Percentiles rank a stretch among this genome's conserved stretches.
Evolutionary conservation across 352 stramenopile species (phyloP).

Genomic region (Peronospora tabacina): DNA sequence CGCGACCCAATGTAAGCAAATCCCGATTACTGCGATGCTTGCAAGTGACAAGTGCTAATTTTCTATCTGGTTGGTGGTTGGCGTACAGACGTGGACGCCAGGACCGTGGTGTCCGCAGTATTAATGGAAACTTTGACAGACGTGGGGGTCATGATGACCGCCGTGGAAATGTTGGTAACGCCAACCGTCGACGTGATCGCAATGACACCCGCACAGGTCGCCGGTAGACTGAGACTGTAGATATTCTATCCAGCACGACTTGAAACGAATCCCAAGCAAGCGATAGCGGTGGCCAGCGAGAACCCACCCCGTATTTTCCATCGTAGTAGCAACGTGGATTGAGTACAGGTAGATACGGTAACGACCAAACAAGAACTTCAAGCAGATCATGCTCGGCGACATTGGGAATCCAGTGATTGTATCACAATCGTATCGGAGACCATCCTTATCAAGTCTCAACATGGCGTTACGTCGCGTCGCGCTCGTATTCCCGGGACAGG

Average conservation of each 20-base stretch:
- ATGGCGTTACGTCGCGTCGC: slow-evolving; percentile 36
- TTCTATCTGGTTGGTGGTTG: background rate
- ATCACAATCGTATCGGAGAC: slow-evolving; percentile 11
- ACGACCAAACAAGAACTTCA: too few species aligned
- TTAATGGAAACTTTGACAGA: slow-evolving; percentile 17
- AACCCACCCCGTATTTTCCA: slow-evolving; percentile 5
- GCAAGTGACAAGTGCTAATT: slow-evolving; percentile 2
- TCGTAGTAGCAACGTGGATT: slow-evolving; percentile 4
- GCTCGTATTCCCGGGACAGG: slow-evolving; percentile 82
- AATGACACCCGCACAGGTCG: slow-evolving; percentile 37
- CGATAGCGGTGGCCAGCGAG: background rate
- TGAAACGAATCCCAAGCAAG: background rate
- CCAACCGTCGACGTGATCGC: slow-evolving; percentile 28
- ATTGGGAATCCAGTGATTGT: background rate
- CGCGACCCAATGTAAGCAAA: slow-evolving; percentile 48
- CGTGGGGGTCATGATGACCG: slow-evolving; percentile 22
- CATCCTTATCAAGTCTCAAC: slow-evolving; percentile 9
- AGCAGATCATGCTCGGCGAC: too few species aligned
- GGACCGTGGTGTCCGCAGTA: slow-evolving; percentile 24
- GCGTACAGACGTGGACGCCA: slow-evolving; percentile 23
- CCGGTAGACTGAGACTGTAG: slow-evolving; percentile 29
- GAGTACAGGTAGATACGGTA: background rate
- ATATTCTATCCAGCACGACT: background rate
- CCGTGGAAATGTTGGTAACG: slow-evolving; percentile 15
- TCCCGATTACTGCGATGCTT: background rate